Percentiles rank a stretch among this genome's conserved stretches.
These are phyloP conservation scores for Picea engelmannii DNA, from an alignment of 83 land plant genomes.

Conservation along the genomic window DNA sequence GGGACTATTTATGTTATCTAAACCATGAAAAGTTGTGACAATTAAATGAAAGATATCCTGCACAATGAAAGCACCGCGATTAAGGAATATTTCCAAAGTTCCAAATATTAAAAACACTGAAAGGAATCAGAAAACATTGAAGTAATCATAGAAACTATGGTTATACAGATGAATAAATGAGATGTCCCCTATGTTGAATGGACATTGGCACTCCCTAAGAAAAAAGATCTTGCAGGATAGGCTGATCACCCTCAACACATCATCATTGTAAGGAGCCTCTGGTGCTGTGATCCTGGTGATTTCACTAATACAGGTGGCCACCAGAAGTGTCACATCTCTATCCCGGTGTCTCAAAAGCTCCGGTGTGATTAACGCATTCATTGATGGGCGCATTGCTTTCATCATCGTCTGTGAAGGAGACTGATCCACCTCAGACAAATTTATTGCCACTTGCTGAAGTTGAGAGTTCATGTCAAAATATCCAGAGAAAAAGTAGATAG, in stretches of 20 bases:
- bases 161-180: background rate
- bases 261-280: slow-evolving; percentile 72
- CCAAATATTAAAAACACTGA: background rate
- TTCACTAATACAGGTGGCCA: slow-evolving; percentile 78
- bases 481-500: background rate
- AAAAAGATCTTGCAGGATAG: background rate
- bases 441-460: slow-evolving; percentile 57
- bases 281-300: slow-evolving; percentile 81
- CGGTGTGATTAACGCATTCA: slow-evolving; percentile 48
- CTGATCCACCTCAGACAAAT: slow-evolving; percentile 63
- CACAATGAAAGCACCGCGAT: background rate
- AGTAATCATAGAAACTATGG: background rate
- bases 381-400: slow-evolving; percentile 49
- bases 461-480: background rate
- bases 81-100: background rate
- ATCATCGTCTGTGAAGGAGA: slow-evolving; percentile 48
- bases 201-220: background rate
- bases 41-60: slow-evolving; percentile 79
- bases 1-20: slow-evolving; percentile 56
- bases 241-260: slow-evolving; percentile 50
- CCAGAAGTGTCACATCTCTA: slow-evolving; percentile 57
- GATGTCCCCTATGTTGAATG: background rate
- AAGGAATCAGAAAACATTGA: background rate
- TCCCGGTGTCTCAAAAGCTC: slow-evolving; percentile 68
- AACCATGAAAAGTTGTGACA: slow-evolving; percentile 64